phyloP scores from a whole-genome alignment of 78 protist genomes.

The Fonticula alba region DNA sequence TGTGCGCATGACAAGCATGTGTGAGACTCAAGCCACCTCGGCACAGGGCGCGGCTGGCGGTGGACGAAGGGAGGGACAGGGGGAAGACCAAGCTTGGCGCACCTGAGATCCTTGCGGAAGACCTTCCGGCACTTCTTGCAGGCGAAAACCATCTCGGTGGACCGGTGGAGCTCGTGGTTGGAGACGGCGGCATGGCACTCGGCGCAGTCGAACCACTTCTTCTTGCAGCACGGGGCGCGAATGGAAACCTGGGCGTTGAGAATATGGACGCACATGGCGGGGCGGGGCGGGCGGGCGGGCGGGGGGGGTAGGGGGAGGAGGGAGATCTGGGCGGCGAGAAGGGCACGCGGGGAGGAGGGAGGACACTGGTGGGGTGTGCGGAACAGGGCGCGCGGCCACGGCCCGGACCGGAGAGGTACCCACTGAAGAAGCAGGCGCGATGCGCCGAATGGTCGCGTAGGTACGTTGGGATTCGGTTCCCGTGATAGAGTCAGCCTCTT shows the following conservation, averaged over 20 bases:
- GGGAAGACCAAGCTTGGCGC: neutral
- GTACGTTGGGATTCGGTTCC: too few species aligned
- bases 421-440: too few species aligned
- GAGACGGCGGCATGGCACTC: slow-evolving; percentile 56
- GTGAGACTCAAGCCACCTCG: too few species aligned
- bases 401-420: too few species aligned
- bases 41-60: neutral
- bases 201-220: slow-evolving; percentile 64
- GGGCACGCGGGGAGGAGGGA: too few species aligned
- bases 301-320: too few species aligned
- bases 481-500: too few species aligned
- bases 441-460: too few species aligned
- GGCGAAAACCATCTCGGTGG: slow-evolving; percentile 39
- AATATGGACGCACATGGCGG: slow-evolving; percentile 18
- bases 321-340: too few species aligned
- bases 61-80: neutral
- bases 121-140: slow-evolving; percentile 71
- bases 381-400: too few species aligned
- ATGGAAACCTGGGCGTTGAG: slow-evolving; percentile 55
- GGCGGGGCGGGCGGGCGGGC: too few species aligned
- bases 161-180: slow-evolving; percentile 32
- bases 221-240: slow-evolving; percentile 59
- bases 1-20: neutral
- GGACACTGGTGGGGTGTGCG: too few species aligned
- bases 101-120: slow-evolving; percentile 40